phyloP scores from a whole-genome alignment of 1,284 basidiomycete genomes.

The Coniferiporia weirii region DNA sequence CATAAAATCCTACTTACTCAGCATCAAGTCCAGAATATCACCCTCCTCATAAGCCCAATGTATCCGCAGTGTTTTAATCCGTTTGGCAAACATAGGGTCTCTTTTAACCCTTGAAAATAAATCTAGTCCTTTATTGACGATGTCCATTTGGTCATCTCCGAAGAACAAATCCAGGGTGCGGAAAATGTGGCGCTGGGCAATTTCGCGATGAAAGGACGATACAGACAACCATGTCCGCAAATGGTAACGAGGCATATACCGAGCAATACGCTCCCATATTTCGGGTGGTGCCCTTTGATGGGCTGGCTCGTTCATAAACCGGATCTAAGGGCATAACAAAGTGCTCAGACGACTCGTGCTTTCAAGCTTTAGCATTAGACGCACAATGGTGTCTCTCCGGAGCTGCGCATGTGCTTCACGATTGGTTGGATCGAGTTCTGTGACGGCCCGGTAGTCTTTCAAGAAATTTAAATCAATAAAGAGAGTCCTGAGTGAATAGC shows the following conservation, averaged over 20 bases:
- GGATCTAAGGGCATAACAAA: slow-evolving; percentile 34
- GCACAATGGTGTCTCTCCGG: slow-evolving; percentile 40
- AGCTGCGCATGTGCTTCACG: slow-evolving; percentile 46
- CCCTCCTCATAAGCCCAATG: slow-evolving; percentile 66
- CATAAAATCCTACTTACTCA: slow-evolving; percentile 34
- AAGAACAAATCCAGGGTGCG: slow-evolving; percentile 61
- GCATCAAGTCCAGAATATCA: slow-evolving; percentile 59
- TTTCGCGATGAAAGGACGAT: slow-evolving; percentile 55
- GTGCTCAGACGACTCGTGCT: background rate
- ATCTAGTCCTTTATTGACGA: slow-evolving; percentile 53
- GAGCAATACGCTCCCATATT: slow-evolving; percentile 61
- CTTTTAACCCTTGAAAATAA: slow-evolving; percentile 59
- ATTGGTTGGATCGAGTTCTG: slow-evolving; percentile 54
- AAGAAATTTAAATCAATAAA: slow-evolving; percentile 1
- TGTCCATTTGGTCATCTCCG: slow-evolving; percentile 51
- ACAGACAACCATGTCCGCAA: slow-evolving; percentile 61
- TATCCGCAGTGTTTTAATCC: slow-evolving; percentile 49
- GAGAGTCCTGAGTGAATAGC: background rate
- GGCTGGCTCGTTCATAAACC: slow-evolving; percentile 47
- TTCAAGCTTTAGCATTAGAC: slow-evolving; percentile 19
- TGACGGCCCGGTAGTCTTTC: slow-evolving; percentile 53
- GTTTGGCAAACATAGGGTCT: slow-evolving; percentile 52
- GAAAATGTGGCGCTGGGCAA: slow-evolving; percentile 57
- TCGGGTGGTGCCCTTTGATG: slow-evolving; percentile 55
- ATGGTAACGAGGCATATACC: slow-evolving; percentile 55